phyloP scores from a whole-genome alignment of 352 stramenopile species.

The Phytopythium sindhum region DNA sequence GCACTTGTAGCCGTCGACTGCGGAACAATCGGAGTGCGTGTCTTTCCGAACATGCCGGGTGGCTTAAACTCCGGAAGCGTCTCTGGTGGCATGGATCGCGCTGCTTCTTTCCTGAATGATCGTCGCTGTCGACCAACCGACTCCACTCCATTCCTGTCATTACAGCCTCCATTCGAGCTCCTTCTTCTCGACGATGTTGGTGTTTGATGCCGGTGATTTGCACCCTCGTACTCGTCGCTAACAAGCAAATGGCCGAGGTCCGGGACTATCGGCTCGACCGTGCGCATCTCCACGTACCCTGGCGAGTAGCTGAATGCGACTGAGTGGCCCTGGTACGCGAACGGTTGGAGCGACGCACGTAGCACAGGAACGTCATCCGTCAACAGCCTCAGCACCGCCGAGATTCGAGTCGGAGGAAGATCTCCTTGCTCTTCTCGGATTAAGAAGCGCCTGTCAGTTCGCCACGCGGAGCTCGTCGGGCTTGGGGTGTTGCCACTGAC shows the following conservation, averaged over 20 bases:
- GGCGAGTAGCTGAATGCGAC: conserved; percentile 50
- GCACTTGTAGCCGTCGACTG: background rate
- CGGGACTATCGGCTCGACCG: conserved; percentile 53
- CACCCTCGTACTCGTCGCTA: conserved; percentile 36
- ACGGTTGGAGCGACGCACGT: conserved; percentile 28
- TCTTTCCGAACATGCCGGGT: background rate
- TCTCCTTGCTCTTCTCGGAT: conserved; percentile 15
- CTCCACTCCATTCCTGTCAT: background rate
- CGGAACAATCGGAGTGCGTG: background rate
- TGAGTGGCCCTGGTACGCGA: conserved; percentile 39
- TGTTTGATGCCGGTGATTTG: conserved; percentile 41
- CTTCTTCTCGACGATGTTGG: conserved; percentile 12
- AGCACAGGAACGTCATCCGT: conserved; percentile 19
- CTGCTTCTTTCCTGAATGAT: background rate
- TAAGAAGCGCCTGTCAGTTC: conserved; percentile 60
- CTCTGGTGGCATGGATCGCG: background rate
- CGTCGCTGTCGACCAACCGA: background rate
- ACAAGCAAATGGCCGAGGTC: conserved; percentile 13
- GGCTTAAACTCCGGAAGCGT: background rate
- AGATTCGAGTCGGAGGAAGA: conserved; percentile 30
- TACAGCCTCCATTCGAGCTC: background rate
- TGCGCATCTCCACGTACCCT: conserved; percentile 52
- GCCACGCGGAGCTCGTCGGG: conserved; percentile 24
- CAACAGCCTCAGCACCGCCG: conserved; percentile 22
- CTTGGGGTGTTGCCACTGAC: background rate